phyloP scores from a whole-genome alignment of 495 filamentous ascomycete species.

The Penicillium samsonianum region DNA sequence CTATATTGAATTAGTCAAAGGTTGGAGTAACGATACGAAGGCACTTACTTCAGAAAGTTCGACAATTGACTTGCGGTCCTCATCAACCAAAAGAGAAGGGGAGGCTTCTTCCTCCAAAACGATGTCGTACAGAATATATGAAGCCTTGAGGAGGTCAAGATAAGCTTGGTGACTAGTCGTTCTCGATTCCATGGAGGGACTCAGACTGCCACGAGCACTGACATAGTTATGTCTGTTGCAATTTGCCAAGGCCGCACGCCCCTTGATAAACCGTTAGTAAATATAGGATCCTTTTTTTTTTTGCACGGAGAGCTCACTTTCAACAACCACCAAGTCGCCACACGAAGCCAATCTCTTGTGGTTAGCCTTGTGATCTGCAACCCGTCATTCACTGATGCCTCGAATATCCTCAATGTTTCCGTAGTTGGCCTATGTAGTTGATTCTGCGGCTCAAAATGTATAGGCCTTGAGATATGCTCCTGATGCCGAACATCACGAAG shows the following conservation, averaged over 20 bases:
- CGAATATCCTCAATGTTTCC: slow-evolving; percentile 27
- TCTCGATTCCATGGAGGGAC: slow-evolving; percentile 27
- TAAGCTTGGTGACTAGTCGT: slow-evolving; percentile 38
- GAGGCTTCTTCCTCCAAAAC: slow-evolving; percentile 33
- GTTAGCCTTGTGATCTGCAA: slow-evolving; percentile 28
- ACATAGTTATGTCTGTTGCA: slow-evolving; percentile 27
- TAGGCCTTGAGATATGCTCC: slow-evolving; percentile 33
- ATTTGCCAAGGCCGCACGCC: slow-evolving; percentile 29
- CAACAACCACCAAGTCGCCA: slow-evolving; percentile 50
- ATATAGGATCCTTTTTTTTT: not conserved
- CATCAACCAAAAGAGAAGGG: slow-evolving; percentile 31
- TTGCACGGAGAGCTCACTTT: slow-evolving; percentile 28
- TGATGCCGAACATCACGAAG: slow-evolving; percentile 29
- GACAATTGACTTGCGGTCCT: slow-evolving; percentile 43
- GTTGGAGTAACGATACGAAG: not conserved
- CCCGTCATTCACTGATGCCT: slow-evolving; percentile 27
- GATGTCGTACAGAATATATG: slow-evolving; percentile 44
- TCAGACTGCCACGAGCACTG: slow-evolving; percentile 29
- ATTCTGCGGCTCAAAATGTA: slow-evolving; percentile 37
- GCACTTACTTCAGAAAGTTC: slow-evolving; percentile 40
- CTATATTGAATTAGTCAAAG: slow-evolving; percentile 18
- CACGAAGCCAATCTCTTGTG: slow-evolving; percentile 41
- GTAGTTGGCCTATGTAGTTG: slow-evolving; percentile 32
- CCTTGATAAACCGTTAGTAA: slow-evolving; percentile 13
- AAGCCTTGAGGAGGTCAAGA: slow-evolving; percentile 45